Conservation (phyloP, 2,329 filamentous ascomycete genomes). For the Aspergillus calidoustus region DNA sequence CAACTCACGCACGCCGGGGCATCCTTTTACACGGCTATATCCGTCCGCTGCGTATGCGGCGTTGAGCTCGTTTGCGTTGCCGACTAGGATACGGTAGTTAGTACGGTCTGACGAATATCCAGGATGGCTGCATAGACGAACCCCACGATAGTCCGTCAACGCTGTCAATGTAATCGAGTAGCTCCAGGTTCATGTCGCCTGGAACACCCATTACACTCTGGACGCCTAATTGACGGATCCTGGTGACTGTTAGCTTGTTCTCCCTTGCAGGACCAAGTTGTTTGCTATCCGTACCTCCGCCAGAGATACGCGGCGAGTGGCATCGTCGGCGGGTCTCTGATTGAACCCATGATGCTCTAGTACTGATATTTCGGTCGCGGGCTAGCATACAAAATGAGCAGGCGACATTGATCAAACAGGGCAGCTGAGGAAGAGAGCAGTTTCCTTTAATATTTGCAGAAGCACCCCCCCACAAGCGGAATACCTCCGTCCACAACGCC, state of each 20-base stretch:
- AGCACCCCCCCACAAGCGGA: background rate
- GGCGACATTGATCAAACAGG: background rate
- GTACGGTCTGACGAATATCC: background rate
- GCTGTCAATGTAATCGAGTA: slow-evolving; percentile 13
- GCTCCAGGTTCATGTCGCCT: slow-evolving; percentile 14
- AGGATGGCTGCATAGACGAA: too few species aligned
- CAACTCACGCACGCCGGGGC: slow-evolving; percentile 8
- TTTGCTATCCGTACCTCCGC: background rate
- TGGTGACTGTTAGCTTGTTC: background rate
- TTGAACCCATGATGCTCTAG: background rate
- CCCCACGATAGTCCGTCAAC: slow-evolving; percentile 7
- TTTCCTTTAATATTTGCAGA: background rate
- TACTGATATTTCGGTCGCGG: background rate
- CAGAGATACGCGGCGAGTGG: background rate
- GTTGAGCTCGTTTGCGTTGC: slow-evolving; percentile 13
- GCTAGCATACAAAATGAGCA: background rate
- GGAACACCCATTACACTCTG: slow-evolving; percentile 10
- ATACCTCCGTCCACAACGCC: background rate
- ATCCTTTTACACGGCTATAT: slow-evolving; percentile 8
- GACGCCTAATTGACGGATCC: slow-evolving; percentile 5
- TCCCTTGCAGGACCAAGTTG: background rate
- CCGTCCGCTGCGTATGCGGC: slow-evolving; percentile 12
- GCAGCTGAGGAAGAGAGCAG: background rate
- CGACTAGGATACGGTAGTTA: background rate
- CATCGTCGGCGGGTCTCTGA: background rate